Conservation (phyloP, 768 basidiomycete species). For the Hirschioporus abietinus region DNA sequence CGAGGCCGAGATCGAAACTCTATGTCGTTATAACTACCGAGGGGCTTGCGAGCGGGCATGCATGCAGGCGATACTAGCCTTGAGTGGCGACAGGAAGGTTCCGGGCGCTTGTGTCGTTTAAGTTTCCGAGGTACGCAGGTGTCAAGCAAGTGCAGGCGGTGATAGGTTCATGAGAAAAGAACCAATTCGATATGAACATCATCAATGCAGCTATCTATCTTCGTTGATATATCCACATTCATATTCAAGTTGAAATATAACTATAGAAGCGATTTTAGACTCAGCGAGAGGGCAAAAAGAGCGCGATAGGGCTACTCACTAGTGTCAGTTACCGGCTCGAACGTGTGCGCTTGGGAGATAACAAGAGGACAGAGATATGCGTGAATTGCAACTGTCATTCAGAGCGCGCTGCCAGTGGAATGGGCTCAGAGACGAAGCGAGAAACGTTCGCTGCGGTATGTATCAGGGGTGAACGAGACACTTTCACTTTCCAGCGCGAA, state of each 20-base stretch:
- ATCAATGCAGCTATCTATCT: neutral
- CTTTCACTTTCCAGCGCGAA: too few relatives aligned
- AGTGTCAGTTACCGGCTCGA: neutral
- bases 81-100: neutral
- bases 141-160: neutral
- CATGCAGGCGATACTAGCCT: too few relatives aligned
- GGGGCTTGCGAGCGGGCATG: too few relatives aligned
- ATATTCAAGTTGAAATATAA: neutral
- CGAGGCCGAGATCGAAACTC: neutral
- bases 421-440: too few relatives aligned
- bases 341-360: neutral
- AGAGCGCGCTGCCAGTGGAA: too few relatives aligned
- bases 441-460: neutral
- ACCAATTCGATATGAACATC: neutral
- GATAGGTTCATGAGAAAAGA: neutral
- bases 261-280: too few relatives aligned
- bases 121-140: neutral
- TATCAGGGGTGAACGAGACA: too few relatives aligned
- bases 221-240: neutral
- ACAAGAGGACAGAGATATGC: too few relatives aligned
- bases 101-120: neutral
- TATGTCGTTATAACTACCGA: neutral
- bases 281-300: neutral
- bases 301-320: neutral
- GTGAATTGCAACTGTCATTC: too few relatives aligned